These are phyloP conservation scores for Colletotrichum zoysiae DNA, from an alignment of 2,329 filamentous ascomycete species.

Conservation along the genomic window DNA sequence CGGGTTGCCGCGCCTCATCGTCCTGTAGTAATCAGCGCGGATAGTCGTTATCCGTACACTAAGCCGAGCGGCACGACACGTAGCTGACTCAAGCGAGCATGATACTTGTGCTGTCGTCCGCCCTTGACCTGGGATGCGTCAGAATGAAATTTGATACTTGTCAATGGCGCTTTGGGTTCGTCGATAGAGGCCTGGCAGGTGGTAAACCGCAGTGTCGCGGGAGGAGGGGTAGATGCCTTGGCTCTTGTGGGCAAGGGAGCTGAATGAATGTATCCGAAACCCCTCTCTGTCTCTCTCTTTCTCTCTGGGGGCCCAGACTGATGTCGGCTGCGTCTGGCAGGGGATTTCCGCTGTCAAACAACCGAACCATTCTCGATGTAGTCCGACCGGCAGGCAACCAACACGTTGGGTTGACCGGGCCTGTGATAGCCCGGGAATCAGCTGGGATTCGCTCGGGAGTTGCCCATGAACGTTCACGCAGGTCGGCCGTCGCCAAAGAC, in stretches of 20 bases:
- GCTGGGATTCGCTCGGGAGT: not conserved
- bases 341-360: conserved; percentile 11
- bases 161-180: conserved; percentile 14
- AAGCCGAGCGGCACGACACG: not conserved
- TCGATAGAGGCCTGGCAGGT: conserved; percentile 22
- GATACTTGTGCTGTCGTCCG: conserved; percentile 17
- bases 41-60: conserved; percentile 15
- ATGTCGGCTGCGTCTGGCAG: conserved; percentile 4
- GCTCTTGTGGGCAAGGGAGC: conserved; percentile 23
- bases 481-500: not conserved
- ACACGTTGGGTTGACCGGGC: conserved; percentile 3
- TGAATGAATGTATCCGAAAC: conserved; percentile 30
- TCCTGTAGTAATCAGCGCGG: conserved; percentile 1
- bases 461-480: not conserved
- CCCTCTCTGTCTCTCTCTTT: not conserved
- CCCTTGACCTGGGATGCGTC: conserved; percentile 1
- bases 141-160: conserved; percentile 21
- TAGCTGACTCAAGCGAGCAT: not conserved
- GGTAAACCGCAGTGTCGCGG: conserved; percentile 10
- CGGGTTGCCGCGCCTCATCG: not conserved
- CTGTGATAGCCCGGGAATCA: not conserved
- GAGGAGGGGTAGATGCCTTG: conserved; percentile 33
- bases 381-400: conserved; percentile 2
- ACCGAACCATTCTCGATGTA: not conserved
- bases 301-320: not conserved